Conservation (phyloP, 768 basidiomycete genomes). For the Punctularia strigosozonata region DNA sequence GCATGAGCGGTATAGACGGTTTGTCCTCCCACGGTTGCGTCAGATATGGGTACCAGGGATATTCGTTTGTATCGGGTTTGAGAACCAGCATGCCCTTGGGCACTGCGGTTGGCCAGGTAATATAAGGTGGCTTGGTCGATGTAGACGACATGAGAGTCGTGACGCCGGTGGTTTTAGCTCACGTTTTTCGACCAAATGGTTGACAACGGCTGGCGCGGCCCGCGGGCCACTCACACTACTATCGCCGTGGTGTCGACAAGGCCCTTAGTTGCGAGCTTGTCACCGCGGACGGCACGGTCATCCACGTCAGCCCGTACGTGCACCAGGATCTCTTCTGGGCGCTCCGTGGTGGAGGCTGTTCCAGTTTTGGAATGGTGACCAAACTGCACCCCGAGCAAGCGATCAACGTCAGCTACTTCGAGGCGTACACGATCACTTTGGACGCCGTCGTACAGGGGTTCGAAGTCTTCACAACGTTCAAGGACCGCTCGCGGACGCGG, state of each 20-base stretch:
- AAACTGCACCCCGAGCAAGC: constrained; percentile 27
- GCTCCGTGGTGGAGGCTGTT: constrained; percentile 34
- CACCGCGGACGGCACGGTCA: constrained; percentile 25
- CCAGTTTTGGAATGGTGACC: constrained; percentile 37
- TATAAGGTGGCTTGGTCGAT: no score
- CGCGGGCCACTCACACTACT: constrained; percentile 28
- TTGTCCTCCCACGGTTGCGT: no score
- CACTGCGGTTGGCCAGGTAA: no score
- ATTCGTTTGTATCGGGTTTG: no score
- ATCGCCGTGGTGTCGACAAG: constrained; percentile 37
- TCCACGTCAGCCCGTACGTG: constrained; percentile 24
- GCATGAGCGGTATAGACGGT: no score
- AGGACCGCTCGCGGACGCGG: constrained; percentile 25
- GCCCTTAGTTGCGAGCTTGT: constrained; percentile 33
- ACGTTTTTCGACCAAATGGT: no score
- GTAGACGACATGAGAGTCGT: no score
- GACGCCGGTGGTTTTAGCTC: no score
- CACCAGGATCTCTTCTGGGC: constrained; percentile 38
- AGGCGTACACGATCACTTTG: constrained; percentile 20
- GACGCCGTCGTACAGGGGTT: constrained; percentile 17
- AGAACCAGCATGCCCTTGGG: no score
- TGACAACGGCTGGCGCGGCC: constrained; percentile 36
- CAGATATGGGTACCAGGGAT: no score
- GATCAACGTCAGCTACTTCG: constrained; percentile 16
- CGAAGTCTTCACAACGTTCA: constrained; percentile 23